Conservation (phyloP, 129 eudicot genomes). For the Glebionis coronaria region DNA sequence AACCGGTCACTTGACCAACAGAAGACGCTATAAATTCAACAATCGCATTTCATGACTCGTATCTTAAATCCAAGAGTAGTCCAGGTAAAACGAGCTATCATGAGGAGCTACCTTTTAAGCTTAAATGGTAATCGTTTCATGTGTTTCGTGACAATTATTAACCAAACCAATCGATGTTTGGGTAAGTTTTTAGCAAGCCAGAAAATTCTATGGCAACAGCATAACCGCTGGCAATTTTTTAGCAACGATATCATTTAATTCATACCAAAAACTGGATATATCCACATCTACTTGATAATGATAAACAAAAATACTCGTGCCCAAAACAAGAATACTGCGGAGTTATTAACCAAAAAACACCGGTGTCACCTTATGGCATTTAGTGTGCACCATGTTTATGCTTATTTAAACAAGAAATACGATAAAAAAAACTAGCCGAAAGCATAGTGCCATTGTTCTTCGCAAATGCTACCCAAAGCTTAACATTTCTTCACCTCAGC, state of each 20-base stretch:
- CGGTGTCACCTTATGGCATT: background rate
- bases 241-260: background rate
- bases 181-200: no score
- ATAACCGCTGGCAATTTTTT: no score
- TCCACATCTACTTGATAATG: background rate
- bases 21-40: no score
- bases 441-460: background rate
- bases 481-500: conserved; percentile 76
- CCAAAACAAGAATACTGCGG: conserved; percentile 1
- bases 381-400: conserved; percentile 3
- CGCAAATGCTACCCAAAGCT: conserved; percentile 2
- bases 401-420: conserved; percentile 14
- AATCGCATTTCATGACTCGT: no score
- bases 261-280: background rate
- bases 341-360: conserved; percentile 12
- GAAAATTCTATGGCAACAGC: background rate
- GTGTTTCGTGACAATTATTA: no score
- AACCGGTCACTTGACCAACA: no score
- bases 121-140: no score
- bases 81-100: no score
- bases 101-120: no score
- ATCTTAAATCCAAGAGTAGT: no score
- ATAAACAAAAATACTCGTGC: background rate
- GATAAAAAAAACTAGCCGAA: conserved; percentile 2
- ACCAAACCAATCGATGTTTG: no score